These are phyloP conservation scores for Lactarius evosmus DNA, from an alignment of 768 basidiomycete genomes.

Conservation along the genomic window DNA sequence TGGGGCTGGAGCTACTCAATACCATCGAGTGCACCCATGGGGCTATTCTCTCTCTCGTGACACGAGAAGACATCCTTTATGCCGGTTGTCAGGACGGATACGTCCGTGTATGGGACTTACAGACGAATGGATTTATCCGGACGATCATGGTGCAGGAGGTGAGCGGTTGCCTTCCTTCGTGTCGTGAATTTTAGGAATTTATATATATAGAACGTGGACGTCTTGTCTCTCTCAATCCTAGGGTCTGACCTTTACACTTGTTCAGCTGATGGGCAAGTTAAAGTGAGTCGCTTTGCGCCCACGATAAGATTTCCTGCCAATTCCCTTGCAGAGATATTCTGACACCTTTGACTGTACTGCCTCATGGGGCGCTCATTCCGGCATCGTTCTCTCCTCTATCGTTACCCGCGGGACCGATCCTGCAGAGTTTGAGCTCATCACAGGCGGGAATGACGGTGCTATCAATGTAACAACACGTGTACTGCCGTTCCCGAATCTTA, in stretches of 20 bases:
- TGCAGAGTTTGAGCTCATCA: constrained; percentile 49
- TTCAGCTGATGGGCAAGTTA: constrained; percentile 57
- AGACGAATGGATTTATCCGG: constrained; percentile 82
- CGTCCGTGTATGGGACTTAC: constrained; percentile 87
- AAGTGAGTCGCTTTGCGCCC: constrained; percentile 42
- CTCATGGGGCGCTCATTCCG: constrained; percentile 77
- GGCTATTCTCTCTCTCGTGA: constrained; percentile 78
- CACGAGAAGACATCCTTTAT: constrained; percentile 75
- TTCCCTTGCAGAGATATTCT: constrained; percentile 62
- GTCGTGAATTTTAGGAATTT: background rate
- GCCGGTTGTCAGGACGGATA: constrained; percentile 94
- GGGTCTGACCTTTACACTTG: constrained; percentile 51
- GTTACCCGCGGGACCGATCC: constrained; percentile 41
- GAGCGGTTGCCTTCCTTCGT: constrained; percentile 10
- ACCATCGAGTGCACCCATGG: constrained; percentile 72
- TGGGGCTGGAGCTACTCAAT: constrained; percentile 50
- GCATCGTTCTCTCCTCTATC: constrained; percentile 79
- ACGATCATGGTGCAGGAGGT: constrained; percentile 87
- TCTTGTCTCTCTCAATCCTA: constrained; percentile 74
- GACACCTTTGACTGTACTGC: constrained; percentile 81
- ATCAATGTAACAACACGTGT: constrained; percentile 59
- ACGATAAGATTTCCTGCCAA: background rate
- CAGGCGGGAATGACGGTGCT: constrained; percentile 81
- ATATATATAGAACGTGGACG: constrained; percentile 60
- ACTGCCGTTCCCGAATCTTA: background rate